Percentiles rank a stretch among this genome's conserved stretches.
These are phyloP conservation scores for Tolypocladium endophyticum DNA, from an alignment of 2,329 filamentous ascomycete genomes.

Conservation along the genomic window DNA sequence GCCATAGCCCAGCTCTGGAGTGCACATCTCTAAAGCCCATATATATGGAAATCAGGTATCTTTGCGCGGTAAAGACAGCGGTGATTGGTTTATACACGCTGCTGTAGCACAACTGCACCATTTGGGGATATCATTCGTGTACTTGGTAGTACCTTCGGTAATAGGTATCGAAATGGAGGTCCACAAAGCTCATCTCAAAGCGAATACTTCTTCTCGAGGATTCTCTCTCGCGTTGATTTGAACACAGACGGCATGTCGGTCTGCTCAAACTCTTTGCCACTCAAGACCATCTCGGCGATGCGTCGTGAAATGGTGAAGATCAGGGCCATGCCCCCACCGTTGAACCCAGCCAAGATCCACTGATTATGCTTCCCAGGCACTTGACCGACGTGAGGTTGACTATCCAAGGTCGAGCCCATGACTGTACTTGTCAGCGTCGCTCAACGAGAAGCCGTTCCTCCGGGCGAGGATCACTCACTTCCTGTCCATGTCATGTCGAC, in stretches of 20 bases:
- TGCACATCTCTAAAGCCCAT: background rate
- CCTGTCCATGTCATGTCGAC: background rate
- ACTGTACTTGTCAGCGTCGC: background rate
- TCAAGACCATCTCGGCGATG: background rate
- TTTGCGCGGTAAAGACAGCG: too few species aligned
- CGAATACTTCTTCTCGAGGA: background rate
- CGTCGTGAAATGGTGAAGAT: background rate
- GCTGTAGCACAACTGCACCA: too few species aligned
- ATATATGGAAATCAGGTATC: too few species aligned
- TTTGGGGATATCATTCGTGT: background rate
- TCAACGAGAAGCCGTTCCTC: background rate
- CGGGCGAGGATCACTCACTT: background rate
- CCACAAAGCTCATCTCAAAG: background rate
- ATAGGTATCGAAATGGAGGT: background rate
- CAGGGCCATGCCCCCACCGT: background rate
- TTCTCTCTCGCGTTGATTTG: background rate
- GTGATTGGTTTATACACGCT: too few species aligned
- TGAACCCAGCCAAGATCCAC: background rate
- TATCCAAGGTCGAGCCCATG: background rate
- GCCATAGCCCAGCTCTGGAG: background rate
- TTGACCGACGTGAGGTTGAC: background rate
- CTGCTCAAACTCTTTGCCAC: background rate
- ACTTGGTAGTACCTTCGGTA: too few species aligned
- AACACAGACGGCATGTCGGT: background rate
- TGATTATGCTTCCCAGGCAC: background rate